Evolutionary conservation across 768 basidiomycete species (phyloP).

Genomic region (Boletus reticuloceps): DNA sequence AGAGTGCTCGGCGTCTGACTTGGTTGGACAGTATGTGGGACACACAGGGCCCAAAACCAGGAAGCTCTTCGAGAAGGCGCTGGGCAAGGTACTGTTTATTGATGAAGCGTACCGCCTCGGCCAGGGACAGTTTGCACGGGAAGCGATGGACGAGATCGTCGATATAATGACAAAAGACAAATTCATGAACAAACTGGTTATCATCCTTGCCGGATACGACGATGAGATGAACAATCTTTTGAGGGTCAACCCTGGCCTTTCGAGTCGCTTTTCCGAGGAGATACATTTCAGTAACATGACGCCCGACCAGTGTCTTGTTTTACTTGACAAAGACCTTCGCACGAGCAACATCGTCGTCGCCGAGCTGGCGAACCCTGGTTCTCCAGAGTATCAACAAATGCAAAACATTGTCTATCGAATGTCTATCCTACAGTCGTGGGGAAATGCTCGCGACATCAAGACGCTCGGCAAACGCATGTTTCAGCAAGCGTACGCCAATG

Average conservation of each 20-base stretch:
- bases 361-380: constrained; percentile 24
- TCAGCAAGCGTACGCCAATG: constrained; percentile 13
- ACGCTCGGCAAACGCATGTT: constrained; percentile 37
- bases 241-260: constrained; percentile 56
- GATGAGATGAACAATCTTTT: constrained; percentile 62
- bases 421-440: constrained; percentile 54
- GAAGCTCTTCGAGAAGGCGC: constrained; percentile 58
- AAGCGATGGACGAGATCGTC: constrained; percentile 72
- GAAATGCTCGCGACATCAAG: constrained; percentile 65
- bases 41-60: constrained; percentile 69
- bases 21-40: constrained; percentile 68
- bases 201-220: constrained; percentile 71
- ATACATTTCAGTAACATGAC: constrained; percentile 53
- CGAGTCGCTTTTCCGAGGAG: constrained; percentile 67
- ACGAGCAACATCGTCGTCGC: constrained; percentile 40
- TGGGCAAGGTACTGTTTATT: constrained; percentile 67
- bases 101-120: constrained; percentile 69
- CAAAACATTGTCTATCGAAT: constrained; percentile 34
- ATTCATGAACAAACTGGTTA: constrained; percentile 57
- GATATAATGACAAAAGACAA: constrained; percentile 56
- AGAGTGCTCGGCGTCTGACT: constrained; percentile 68
- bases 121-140: constrained; percentile 62
- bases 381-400: constrained; percentile 8
- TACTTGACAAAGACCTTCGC: constrained; percentile 47
- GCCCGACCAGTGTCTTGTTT: constrained; percentile 45